Conservation (phyloP, 768 basidiomycete genomes). For the Russula sp. region DNA sequence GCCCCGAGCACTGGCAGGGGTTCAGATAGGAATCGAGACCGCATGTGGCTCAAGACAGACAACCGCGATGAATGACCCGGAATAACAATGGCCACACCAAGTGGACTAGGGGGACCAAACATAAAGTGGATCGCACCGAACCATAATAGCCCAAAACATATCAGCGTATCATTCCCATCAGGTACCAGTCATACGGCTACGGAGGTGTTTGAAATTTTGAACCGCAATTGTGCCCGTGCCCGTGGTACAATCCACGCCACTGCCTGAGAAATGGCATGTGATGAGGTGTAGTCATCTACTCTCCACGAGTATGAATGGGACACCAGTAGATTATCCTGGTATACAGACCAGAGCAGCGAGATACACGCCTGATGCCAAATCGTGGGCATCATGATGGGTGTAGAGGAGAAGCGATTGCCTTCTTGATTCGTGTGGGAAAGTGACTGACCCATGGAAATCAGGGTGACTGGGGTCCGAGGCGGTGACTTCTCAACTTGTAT, state of each 20-base stretch:
- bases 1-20: neutral
- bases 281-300: too few relatives aligned
- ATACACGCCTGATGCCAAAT: too few relatives aligned
- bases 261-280: too few relatives aligned
- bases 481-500: slow-evolving; percentile 1
- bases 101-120: neutral
- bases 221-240: neutral
- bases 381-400: too few relatives aligned
- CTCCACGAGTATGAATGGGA: neutral
- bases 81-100: neutral
- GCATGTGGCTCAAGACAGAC: neutral
- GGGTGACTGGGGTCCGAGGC: slow-evolving; percentile 6
- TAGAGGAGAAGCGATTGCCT: too few relatives aligned
- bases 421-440: neutral
- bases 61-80: neutral
- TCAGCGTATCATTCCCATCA: slow-evolving; percentile 7
- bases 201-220: neutral
- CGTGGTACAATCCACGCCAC: too few relatives aligned
- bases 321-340: too few relatives aligned
- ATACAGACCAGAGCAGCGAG: too few relatives aligned
- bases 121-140: neutral
- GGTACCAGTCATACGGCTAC: neutral
- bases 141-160: neutral
- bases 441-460: neutral
- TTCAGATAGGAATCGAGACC: neutral